Evolutionary conservation across 805 yeast genomes (phyloP), one percentile per base, ranked within the genome.

Genomic region (Brettanomyces sp.): DNA sequence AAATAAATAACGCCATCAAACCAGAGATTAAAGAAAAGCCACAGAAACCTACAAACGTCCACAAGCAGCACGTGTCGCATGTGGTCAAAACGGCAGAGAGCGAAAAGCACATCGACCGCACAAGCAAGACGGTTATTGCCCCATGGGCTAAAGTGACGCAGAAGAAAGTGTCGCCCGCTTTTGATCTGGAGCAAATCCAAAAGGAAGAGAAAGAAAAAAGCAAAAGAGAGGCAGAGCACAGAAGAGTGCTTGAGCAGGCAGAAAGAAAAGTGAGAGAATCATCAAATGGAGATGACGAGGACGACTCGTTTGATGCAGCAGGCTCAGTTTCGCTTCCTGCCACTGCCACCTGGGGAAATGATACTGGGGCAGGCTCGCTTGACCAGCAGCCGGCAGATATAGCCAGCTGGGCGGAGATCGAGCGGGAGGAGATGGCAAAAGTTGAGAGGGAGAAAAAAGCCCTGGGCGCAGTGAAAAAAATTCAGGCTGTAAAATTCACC

Each of bases 171-270:
- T 59, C 57, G 12, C 73, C 76, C 32, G 62, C 65, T 39, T 77
- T 77, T 58, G 70, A 85, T 1, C 66, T 80, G 49, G 79, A 77
- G 18, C 83, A 80, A 48, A 79, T 80, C 48, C 85, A 78, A 56
- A 70, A 65, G 47, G 85, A 80, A 62, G 83, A 79, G 59, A 52
- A 59, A 9, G 34, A 44, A 30, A 36, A 56, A 49, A 43, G 24
- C 43, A 22, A 52, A 56, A 18, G 33, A 46, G 35, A 50, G 50
- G 43, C 46, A 49, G 43, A 54, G 50, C 18, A 18, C 8, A 28
- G 40, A 22, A 36, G 14, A 9, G 21, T 24, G 35, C 39, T 50
- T 39, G 57, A 52, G 40, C 62, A 58, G 39, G 48, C 53, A 28
- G 60, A 54, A 39, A 55, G 32, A 28, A 28, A 28, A 18, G 18